Conservation (phyloP, 2,329 filamentous ascomycete species). For the Talaromyces pinophilus region DNA sequence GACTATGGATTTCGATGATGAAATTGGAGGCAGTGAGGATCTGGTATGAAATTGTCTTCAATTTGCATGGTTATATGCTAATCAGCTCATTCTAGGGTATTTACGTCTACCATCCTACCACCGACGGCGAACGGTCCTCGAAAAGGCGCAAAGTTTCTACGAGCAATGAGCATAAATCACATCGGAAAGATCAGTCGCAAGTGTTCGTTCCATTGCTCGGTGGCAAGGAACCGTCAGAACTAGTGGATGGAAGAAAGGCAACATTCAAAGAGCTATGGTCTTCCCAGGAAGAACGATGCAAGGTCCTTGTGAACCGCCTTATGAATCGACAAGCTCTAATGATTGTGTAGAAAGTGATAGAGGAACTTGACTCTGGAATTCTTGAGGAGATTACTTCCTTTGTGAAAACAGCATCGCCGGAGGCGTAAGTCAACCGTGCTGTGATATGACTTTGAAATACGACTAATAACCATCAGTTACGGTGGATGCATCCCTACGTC, state of each 20-base stretch:
- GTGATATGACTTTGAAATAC: background rate
- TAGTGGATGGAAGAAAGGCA: constrained; percentile 38
- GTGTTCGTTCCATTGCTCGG: constrained; percentile 44
- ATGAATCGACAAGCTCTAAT: background rate
- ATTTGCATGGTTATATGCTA: background rate
- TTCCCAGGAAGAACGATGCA: constrained; percentile 42
- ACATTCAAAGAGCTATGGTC: constrained; percentile 45
- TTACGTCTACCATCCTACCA: constrained; percentile 61
- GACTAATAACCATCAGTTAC: constrained; percentile 31
- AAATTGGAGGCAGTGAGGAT: constrained; percentile 3
- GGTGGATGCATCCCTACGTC: constrained; percentile 45
- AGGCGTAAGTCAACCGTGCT: constrained; percentile 35
- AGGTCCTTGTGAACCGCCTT: constrained; percentile 29
- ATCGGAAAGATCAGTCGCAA: constrained; percentile 24
- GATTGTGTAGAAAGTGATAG: constrained; percentile 35
- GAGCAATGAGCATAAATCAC: constrained; percentile 24
- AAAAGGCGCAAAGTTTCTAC: constrained; percentile 61
- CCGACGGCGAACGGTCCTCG: constrained; percentile 47
- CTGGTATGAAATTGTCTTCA: background rate
- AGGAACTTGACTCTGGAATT: constrained; percentile 44
- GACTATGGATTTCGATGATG: constrained; percentile 16
- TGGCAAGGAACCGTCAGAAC: constrained; percentile 39
- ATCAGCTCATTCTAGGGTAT: constrained; percentile 51
- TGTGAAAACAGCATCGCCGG: constrained; percentile 37
- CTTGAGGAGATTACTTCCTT: constrained; percentile 43